Evolutionary conservation across 1,284 basidiomycete species (phyloP).

Genomic region (Lentinus polychrous): DNA sequence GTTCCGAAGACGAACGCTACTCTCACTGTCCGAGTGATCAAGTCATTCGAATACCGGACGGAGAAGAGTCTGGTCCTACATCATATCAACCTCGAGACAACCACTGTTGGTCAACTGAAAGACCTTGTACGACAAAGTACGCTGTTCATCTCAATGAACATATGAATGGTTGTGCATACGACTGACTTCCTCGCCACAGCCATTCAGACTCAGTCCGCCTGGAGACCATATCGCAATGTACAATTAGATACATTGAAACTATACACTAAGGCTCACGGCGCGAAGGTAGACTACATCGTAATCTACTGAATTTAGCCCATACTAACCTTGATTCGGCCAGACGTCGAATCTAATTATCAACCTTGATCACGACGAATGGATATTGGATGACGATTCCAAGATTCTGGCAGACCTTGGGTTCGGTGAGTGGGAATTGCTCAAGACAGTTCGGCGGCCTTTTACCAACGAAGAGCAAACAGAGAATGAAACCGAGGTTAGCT

Average conservation of each 20-base stretch:
- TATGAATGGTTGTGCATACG: neutral
- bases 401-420: conserved; percentile 65
- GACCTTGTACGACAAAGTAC: conserved; percentile 59
- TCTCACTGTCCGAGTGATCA: conserved; percentile 90
- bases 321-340: conserved; percentile 32
- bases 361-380: conserved; percentile 91
- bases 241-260: conserved; percentile 84
- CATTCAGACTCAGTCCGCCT: conserved; percentile 65
- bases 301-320: neutral
- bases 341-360: conserved; percentile 95
- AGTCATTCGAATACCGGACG: conserved; percentile 90
- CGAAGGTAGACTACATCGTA: conserved; percentile 57
- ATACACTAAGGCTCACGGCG: conserved; percentile 90
- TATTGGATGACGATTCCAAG: conserved; percentile 62
- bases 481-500: conserved; percentile 90
- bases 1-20: conserved; percentile 70
- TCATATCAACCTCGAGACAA: conserved; percentile 72
- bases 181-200: conserved; percentile 35
- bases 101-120: conserved; percentile 76
- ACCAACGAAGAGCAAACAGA: conserved; percentile 43
- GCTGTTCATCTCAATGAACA: neutral
- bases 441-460: too few relatives aligned
- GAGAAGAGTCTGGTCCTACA: conserved; percentile 85
- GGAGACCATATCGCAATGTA: conserved; percentile 80
- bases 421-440: neutral